Conservation (phyloP, 352 stramenopile species). For the Aphanomyces euteiches region DNA sequence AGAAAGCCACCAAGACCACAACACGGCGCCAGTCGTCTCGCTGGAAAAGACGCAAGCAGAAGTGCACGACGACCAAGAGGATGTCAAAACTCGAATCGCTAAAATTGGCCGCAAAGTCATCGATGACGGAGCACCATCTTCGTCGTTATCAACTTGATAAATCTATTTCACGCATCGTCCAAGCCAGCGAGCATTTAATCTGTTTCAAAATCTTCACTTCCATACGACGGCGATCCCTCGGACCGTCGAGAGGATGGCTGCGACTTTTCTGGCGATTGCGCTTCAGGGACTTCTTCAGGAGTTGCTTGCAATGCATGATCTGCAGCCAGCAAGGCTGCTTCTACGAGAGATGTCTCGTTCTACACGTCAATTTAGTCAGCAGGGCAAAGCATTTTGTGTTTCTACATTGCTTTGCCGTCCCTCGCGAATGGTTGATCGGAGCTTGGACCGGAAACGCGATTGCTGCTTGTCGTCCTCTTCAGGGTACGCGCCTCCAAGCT, state of each 20-base stretch:
- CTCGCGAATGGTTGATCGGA: conserved; percentile 5
- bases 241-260: conserved; percentile 28
- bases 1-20: no score
- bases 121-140: conserved; percentile 35
- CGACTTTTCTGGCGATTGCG: conserved; percentile 4
- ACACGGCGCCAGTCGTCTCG: conserved; percentile 45
- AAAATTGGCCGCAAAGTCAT: conserved; percentile 71
- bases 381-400: background rate
- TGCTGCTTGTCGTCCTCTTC: conserved; percentile 36
- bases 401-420: background rate
- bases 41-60: conserved; percentile 29
- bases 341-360: conserved; percentile 10
- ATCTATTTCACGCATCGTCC: no score
- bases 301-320: background rate
- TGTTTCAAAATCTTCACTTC: conserved; percentile 53
- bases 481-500: conserved; percentile 52
- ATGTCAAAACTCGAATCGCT: conserved; percentile 55
- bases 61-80: conserved; percentile 9
- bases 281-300: conserved; percentile 34
- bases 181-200: conserved; percentile 30
- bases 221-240: conserved; percentile 39
- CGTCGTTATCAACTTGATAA: no score
- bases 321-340: background rate
- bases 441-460: conserved; percentile 10
- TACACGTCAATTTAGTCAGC: background rate